Base-by-base conservation (phyloP, 225 moss, liverwort and hornwort species). In the Anthoceros angustus region DNA sequence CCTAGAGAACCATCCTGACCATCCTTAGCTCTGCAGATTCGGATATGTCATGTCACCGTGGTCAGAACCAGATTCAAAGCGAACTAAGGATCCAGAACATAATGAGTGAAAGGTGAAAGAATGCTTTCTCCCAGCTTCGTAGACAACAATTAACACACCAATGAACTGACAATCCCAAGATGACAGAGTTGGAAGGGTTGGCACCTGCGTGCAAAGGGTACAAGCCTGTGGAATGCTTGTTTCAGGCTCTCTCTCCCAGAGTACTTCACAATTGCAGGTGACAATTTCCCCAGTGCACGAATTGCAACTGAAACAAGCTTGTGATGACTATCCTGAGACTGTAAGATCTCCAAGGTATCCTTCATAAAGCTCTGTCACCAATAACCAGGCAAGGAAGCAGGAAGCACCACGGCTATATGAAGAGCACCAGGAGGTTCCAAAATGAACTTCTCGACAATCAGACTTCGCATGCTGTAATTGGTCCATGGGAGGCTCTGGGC, bases 221-320 rank as follows among this genome's bases (percentile, higher is more conserved):
- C 77, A 63, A 93, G 90, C 43, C 87, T 86, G 77, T 93, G 83
- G 70, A 87, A 93, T 38, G 89, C 90, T 78, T 90, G 84, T 45
- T 75, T 76, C 55, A 93, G 70, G 76, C 87, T 86, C 67, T 80
- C 87, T 75, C 80, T 86, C 38, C 93, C 93, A 61, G 93, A 93
- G 64, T 82, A 93, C 69, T 83, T 87, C 24, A 87, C 69, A 72
- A 93, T 90, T 69, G 86, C 80, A 67, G 87, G 78, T 63, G 93
- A 80, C 69, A 93, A 72, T 75, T 87, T 87, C 50, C 93, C 93
- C 32, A 90, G 62, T 18, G 89, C 90, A 63, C 87, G 79, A 66
- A 93, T 84, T 10, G 93, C 90, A 40, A 93, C 78, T 41, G 84
- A 79, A 38, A 85, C 71, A 48, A 82, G 65, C 78, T 84, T 93